phyloP scores from a whole-genome alignment of 495 filamentous ascomycete species.

The Neurospora discreta region DNA sequence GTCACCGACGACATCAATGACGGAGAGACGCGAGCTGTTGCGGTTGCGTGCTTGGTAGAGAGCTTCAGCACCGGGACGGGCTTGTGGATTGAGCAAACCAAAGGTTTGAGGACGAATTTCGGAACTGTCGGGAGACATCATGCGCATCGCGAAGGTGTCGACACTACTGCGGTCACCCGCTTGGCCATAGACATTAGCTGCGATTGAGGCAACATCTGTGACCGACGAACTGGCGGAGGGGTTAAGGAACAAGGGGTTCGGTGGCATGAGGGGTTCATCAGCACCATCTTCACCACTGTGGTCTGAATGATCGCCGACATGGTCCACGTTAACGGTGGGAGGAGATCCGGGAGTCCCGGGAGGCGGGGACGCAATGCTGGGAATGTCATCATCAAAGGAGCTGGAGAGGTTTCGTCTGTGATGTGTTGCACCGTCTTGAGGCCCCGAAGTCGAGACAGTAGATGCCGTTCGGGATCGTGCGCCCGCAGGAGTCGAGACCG shows the following conservation, averaged over 20 bases:
- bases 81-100: slow-evolving; percentile 9
- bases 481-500: slow-evolving; percentile 2
- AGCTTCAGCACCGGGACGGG: slow-evolving; percentile 7
- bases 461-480: slow-evolving; percentile 9
- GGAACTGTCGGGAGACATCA: slow-evolving; percentile 15
- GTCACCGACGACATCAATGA: slow-evolving; percentile 8
- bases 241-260: slow-evolving; percentile 15
- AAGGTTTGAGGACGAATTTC: slow-evolving; percentile 10
- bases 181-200: slow-evolving; percentile 8
- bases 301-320: background rate
- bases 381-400: slow-evolving; percentile 5
- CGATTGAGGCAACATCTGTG: slow-evolving; percentile 9
- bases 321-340: background rate
- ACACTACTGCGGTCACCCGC: slow-evolving; percentile 9
- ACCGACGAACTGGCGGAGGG: slow-evolving; percentile 12
- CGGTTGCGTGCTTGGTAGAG: slow-evolving; percentile 11
- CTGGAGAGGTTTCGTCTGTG: slow-evolving; percentile 6
- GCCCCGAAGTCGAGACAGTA: background rate
- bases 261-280: slow-evolving; percentile 10
- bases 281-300: slow-evolving; percentile 1
- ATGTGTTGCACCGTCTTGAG: slow-evolving; percentile 3
- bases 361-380: background rate
- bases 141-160: slow-evolving; percentile 18
- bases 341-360: slow-evolving; percentile 3
- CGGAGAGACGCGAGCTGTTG: slow-evolving; percentile 16